These are phyloP conservation scores for Proliferodiscus dingleyae DNA, from an alignment of 2,329 filamentous ascomycete species.

Conservation along the genomic window DNA sequence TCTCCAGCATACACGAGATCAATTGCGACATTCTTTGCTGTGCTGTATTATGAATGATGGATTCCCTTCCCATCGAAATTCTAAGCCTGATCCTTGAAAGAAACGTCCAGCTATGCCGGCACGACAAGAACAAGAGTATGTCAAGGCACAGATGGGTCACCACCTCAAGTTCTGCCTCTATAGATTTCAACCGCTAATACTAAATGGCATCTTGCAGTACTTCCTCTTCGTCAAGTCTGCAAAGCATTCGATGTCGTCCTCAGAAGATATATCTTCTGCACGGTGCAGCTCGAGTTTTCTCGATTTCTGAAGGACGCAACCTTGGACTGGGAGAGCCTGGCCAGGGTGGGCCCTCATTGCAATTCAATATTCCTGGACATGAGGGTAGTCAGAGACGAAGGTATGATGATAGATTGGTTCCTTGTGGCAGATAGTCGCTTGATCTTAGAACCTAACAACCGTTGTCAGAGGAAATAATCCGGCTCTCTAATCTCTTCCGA, in stretches of 20 bases:
- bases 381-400: conserved; percentile 48
- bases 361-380: conserved; percentile 47
- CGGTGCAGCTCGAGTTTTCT: conserved; percentile 46
- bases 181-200: too few relatives aligned
- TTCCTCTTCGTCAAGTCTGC: conserved; percentile 45
- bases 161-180: too few relatives aligned
- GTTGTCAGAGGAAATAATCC: conserved; percentile 42
- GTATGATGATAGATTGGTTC: conserved; percentile 31
- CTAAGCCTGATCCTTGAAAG: conserved; percentile 42
- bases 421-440: too few relatives aligned
- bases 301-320: conserved; percentile 37
- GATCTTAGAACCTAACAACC: conserved; percentile 17
- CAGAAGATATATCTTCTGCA: conserved; percentile 42
- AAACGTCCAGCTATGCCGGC: conserved; percentile 35
- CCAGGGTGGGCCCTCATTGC: conserved; percentile 43
- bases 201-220: too few relatives aligned
- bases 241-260: conserved; percentile 44
- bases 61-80: conserved; percentile 45
- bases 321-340: conserved; percentile 38
- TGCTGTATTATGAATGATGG: too few relatives aligned
- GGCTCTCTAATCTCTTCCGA: conserved; percentile 42
- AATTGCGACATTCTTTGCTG: too few relatives aligned
- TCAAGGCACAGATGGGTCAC: too few relatives aligned
- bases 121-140: conserved; percentile 46
- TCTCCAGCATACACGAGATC: too few relatives aligned